Conservation (phyloP, 1,284 basidiomycete genomes). For the Trichosporon ovoides region DNA sequence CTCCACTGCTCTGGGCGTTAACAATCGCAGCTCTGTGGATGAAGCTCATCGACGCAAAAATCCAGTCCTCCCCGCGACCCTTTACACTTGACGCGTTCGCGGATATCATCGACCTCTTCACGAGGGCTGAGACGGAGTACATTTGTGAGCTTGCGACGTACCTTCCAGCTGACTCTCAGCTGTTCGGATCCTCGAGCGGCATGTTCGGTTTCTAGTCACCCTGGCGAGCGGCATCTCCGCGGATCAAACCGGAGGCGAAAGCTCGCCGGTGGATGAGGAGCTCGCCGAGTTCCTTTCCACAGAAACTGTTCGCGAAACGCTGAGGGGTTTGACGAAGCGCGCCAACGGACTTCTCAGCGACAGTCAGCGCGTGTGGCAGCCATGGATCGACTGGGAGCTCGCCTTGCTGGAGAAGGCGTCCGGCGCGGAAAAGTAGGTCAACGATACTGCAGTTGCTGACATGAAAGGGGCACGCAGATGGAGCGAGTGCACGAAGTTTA, state of each 20-base stretch:
- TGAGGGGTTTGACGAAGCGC: slow-evolving; percentile 54
- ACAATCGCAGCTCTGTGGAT: slow-evolving; percentile 32
- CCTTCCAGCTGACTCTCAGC: slow-evolving; percentile 51
- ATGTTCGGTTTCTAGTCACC: slow-evolving; percentile 63
- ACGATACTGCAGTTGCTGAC: not conserved
- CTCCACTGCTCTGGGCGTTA: too few species aligned
- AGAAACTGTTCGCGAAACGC: slow-evolving; percentile 58
- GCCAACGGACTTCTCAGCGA: slow-evolving; percentile 53
- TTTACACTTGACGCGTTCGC: slow-evolving; percentile 52
- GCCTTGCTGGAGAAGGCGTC: slow-evolving; percentile 56
- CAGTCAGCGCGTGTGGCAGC: slow-evolving; percentile 68
- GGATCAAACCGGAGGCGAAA: not conserved
- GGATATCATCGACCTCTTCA: slow-evolving; percentile 61
- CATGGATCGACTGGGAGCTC: slow-evolving; percentile 68
- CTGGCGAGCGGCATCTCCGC: slow-evolving; percentile 50
- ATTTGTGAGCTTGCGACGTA: slow-evolving; percentile 58
- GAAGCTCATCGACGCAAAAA: slow-evolving; percentile 26
- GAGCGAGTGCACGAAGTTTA: slow-evolving; percentile 40
- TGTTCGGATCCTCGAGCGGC: slow-evolving; percentile 63
- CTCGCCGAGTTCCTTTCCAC: slow-evolving; percentile 43
- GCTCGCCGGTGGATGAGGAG: slow-evolving; percentile 42
- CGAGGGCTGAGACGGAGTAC: slow-evolving; percentile 70
- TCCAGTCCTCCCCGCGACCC: slow-evolving; percentile 13
- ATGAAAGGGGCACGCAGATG: slow-evolving; percentile 29
- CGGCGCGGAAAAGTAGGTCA: slow-evolving; percentile 54